These are phyloP conservation scores for Botrytis medusae DNA, from an alignment of 2,329 filamentous ascomycete genomes.

Conservation along the genomic window DNA sequence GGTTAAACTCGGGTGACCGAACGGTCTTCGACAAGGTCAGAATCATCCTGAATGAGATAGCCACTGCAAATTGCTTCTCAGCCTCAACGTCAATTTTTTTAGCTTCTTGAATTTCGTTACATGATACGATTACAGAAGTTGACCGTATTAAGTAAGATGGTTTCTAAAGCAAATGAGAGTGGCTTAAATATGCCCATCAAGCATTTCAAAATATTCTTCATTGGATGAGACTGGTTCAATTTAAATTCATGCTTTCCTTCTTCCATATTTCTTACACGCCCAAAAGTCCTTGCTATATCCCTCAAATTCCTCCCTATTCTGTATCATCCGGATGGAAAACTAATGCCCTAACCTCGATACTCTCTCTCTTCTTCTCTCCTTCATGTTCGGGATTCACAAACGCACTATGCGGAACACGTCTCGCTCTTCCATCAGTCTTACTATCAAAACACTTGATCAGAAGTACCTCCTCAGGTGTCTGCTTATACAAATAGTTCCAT, in stretches of 20 bases:
- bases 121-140: not conserved
- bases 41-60: not conserved
- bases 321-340: constrained; percentile 45
- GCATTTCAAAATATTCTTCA: not conserved
- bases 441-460: constrained; percentile 64
- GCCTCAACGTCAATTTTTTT: not conserved
- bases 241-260: not conserved
- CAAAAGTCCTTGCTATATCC: not conserved
- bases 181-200: not conserved
- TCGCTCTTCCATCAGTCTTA: constrained; percentile 53
- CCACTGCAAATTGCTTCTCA: not conserved
- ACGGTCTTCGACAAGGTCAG: not conserved
- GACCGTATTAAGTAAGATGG: not conserved
- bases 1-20: not conserved
- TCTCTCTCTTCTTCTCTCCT: constrained; percentile 47
- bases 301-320: not conserved
- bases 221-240: not conserved
- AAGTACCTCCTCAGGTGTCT: constrained; percentile 54
- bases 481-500: constrained; percentile 55
- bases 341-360: constrained; percentile 56
- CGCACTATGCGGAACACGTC: constrained; percentile 55
- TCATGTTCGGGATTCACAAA: constrained; percentile 52
- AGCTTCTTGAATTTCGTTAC: not conserved
- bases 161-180: not conserved
- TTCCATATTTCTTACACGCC: not conserved